These are phyloP conservation scores for Kalaharituber pfeilii DNA, from an alignment of 2,329 filamentous ascomycete species.

Conservation along the genomic window DNA sequence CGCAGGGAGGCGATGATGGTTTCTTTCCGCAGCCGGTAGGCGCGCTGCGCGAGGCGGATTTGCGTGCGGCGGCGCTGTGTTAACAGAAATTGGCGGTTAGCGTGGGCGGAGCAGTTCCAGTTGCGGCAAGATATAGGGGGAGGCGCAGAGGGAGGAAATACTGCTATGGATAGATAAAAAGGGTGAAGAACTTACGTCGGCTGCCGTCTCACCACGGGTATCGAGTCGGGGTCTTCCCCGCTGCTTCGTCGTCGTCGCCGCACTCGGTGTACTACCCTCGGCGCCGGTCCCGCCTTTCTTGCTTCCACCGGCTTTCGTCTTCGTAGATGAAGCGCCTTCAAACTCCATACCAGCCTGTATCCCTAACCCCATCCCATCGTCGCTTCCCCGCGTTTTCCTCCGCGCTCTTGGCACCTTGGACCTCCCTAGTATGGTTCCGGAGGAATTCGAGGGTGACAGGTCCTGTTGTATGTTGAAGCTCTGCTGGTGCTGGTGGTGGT, in stretches of 20 bases:
- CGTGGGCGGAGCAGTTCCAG: conserved; percentile 13
- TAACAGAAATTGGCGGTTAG: too few species aligned
- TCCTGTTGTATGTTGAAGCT: background rate
- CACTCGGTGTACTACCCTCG: too few species aligned
- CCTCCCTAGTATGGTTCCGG: too few species aligned
- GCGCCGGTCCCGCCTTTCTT: too few species aligned
- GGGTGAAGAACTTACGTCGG: conserved; percentile 45
- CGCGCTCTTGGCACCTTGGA: background rate
- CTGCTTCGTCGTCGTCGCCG: conserved; percentile 45
- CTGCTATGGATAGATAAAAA: background rate
- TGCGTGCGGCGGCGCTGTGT: conserved; percentile 61
- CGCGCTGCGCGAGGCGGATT: conserved; percentile 69
- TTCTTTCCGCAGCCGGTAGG: conserved; percentile 73
- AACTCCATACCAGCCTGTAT: too few species aligned
- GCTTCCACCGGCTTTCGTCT: too few species aligned
- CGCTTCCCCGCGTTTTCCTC: background rate
- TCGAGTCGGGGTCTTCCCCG: conserved; percentile 60
- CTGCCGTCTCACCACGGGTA: conserved; percentile 58
- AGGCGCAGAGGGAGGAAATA: conserved; percentile 9
- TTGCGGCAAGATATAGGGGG: conserved; percentile 7
- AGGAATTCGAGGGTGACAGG: too few species aligned
- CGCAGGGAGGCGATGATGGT: conserved; percentile 58
- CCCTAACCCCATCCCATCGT: too few species aligned
- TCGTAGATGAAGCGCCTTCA: too few species aligned
- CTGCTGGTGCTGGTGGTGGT: background rate